Evolutionary conservation across 2,329 filamentous ascomycete genomes (phyloP), one percentile per base, ranked within the genome.

Genomic region (Aspergillus amoenus): DNA sequence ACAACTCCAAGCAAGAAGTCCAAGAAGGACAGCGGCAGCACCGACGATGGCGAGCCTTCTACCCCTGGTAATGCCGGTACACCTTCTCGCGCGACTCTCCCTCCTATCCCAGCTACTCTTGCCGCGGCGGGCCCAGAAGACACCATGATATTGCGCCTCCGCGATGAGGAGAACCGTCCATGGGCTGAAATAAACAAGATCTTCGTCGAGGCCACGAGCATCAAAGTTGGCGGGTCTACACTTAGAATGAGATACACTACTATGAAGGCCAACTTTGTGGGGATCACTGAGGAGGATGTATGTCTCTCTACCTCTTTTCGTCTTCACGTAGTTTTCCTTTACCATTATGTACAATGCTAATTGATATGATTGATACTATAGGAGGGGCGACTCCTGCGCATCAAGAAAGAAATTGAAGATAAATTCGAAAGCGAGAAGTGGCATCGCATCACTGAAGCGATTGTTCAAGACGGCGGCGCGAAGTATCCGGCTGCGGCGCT

Each of bases 361-460:
- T 12, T 42, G 40, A 27, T 55, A 53, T 22, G 13, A 46, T 54
- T 12, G 22, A 8, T 39, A 7, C 6, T 13, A 34, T 50, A 72
- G 70, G 70, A 69, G 45, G 58, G 58, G 4, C 65, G 57, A 8
- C 57, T 78, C 21, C 50, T 77, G 3, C 59, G 70, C 40, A 62
- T 66, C 21, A 78, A 78, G 58, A 69, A 68, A 43, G 69, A 75
- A 12, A 62, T 78, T 21, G 76, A 79, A 54, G 68, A 69, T 4
- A 69, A 69, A 42, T 75, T 76, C 50, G 71, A 76, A 50, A 58
- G 53, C 22, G 69, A 73, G 40, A 78, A 77, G 56, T 79, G 76
- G 76, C 57, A 61, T 8, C 59, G 69, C 37, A 73, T 79, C 37
- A 65, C 73, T 0, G 64, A 71, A 12, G 58, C 63, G 7, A 65